Evolutionary conservation across 1,139 yeast species (phyloP).

Genomic region (Pichia sp.): DNA sequence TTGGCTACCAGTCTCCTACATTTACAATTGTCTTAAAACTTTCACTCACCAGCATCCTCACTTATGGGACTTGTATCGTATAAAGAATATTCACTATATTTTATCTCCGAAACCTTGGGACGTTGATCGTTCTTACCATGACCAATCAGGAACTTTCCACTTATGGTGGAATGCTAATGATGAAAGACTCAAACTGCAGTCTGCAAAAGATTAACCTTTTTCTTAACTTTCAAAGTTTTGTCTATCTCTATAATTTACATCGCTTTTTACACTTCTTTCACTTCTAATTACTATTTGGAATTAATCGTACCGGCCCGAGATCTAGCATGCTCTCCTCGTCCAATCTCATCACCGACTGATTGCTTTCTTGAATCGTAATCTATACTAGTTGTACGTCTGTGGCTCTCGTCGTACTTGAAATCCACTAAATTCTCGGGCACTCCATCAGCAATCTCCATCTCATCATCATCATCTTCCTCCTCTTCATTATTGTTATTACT

Average conservation of each 20-base stretch:
- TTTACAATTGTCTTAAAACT: conserved; percentile 49
- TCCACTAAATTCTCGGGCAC: neutral
- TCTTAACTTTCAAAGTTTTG: neutral
- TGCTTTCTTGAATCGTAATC: neutral
- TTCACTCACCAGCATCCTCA: conserved; percentile 35
- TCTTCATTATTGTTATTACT: neutral
- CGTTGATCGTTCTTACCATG: conserved; percentile 24
- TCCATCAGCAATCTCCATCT: conserved; percentile 2
- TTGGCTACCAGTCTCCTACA: conserved; percentile 45
- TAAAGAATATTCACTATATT: conserved; percentile 49
- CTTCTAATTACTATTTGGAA: neutral
- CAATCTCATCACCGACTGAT: neutral
- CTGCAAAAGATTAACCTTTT: neutral
- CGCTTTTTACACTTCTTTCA: neutral
- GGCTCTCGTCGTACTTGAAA: neutral
- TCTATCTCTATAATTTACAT: too few species aligned
- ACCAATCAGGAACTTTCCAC: conserved; percentile 30
- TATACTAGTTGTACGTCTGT: conserved; percentile 3
- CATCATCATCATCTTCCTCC: conserved; percentile 1
- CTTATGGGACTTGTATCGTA: conserved; percentile 39
- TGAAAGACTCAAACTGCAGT: conserved; percentile 28
- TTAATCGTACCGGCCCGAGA: neutral
- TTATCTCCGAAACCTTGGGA: conserved; percentile 55
- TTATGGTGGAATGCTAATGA: conserved; percentile 37
- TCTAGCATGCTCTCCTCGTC: neutral